These are phyloP conservation scores for Dujonia santamariae DNA, from an alignment of 1,139 yeast genomes.

Conservation along the genomic window DNA sequence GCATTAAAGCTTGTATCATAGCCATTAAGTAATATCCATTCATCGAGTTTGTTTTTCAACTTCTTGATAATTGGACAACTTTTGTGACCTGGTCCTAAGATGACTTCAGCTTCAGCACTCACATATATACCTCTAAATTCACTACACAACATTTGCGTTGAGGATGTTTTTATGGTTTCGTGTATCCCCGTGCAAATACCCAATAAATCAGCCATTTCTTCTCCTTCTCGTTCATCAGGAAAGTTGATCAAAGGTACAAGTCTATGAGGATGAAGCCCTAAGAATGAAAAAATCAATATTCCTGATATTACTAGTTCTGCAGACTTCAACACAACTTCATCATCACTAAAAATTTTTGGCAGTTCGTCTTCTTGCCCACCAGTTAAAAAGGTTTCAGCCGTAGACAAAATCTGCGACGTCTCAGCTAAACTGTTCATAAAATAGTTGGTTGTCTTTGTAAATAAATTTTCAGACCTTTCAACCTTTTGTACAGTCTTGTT, in stretches of 20 bases:
- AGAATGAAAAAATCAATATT: constrained; percentile 23
- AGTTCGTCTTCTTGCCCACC: not conserved
- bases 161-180: constrained; percentile 11
- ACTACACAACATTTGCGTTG: constrained; percentile 7
- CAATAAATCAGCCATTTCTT: constrained; percentile 16
- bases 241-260: constrained; percentile 26
- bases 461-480: constrained; percentile 5
- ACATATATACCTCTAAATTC: constrained; percentile 14
- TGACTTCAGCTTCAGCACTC: not conserved
- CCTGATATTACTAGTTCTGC: constrained; percentile 21
- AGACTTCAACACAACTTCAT: constrained; percentile 1
- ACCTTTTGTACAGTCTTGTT: too few relatives aligned
- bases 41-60: constrained; percentile 9
- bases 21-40: constrained; percentile 6
- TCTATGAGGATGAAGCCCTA: constrained; percentile 30
- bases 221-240: constrained; percentile 10
- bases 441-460: constrained; percentile 19
- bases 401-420: not conserved
- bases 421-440: constrained; percentile 14
- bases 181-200: constrained; percentile 20
- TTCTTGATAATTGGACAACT: constrained; percentile 16
- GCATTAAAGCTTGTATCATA: constrained; percentile 9
- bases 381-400: not conserved
- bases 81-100: not conserved
- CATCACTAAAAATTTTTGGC: not conserved